Base-by-base conservation (phyloP, 225 moss, liverwort and hornwort species). In the Physcomitrium patens region DNA sequence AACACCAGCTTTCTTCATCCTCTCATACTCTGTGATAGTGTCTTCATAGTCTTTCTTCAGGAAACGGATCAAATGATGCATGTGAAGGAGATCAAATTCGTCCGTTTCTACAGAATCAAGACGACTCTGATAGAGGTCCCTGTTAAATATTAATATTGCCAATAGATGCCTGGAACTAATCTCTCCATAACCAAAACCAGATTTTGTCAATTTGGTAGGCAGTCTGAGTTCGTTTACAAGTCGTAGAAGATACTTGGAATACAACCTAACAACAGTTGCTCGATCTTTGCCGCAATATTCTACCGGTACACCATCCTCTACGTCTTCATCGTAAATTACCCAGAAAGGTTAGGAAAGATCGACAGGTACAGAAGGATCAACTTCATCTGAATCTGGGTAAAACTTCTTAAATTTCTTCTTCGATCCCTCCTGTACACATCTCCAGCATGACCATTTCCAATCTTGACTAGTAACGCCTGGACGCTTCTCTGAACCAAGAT, bases 341-440 rank as follows among this genome's bases (percentile, higher is more conserved):
- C 27, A n/a, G n/a, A 71, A 71, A 60, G 71, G 71, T 27, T 47
- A 0, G 1, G 26, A 47, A 2, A 13, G 0, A 16, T 2, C 4
- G 47, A 8, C 15, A n/a, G 24, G 16, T 26, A 0, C 0, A 0
- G 24, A 24, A 24, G 24, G 24, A 24, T 24, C 24, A 24, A 24
- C 24, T 24, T 24, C 24, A 24, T 24, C 10, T 56, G 42, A 37
- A 65, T 76, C 26, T 0, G 7, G 1, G 1, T 75, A 15, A 3
- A 54, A 0, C 0, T 0, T 56, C 8, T n/a, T 3, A 0, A 0
- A 46, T 16, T 23, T 10, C 0, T 3, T 14, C 19, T 0, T 54
- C 0, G 15, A 4, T n/a, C 0, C 7, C 0, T 0, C 0, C 0
- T 0, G 0, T 10, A 0, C 0, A 0, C 0, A n/a, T 0, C 13